Base-by-base conservation (phyloP, 1,139 yeast species). In the Yamadazyma kanchanaburiensis region DNA sequence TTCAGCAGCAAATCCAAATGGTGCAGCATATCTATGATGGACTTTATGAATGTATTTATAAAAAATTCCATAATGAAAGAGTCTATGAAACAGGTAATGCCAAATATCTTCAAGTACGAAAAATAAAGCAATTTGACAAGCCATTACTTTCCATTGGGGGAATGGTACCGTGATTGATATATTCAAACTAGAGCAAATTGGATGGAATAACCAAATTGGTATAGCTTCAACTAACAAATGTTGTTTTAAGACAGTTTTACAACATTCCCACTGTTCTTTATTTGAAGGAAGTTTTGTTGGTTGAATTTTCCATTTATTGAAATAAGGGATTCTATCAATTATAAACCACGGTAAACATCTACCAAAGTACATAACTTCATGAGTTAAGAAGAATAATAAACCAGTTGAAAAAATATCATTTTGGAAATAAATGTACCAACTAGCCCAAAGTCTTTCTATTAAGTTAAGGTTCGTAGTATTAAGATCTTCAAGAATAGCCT, bases 1-100 rank as follows among this genome's bases (percentile, higher is more conserved):
- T 60, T 89, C 97, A 15, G 97, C 97, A 32, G 96, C 82, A 39
- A 89, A 68, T 14, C 97, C 97, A 55, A 89, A 89, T 19, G 97
- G 97, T 23, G 96, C 96, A 16, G 96, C 95, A 55, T 88, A 89
- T 58, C 88, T 80, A 62, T 89, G 97, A 61, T 89, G 97, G 64
- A 86, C 94, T 65, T 89, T 89, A 68, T 89, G 97, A 47, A 89
- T 86, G 56, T 81, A 74, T 63, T 84, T 86, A 73, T 89, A 89
- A 53, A 89, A 80, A 43, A 77, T 71, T 32, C 95, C 95, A 51
- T 77, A 72, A 58, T 89, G 97, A 58, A 89, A 78, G 21, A 80
- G 70, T 46, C 97, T 77, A 61, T 89, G 97, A 53, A 83, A 81
- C 84, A 94, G 82, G 67, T 89, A 89, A 59, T 89, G 97, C 96